phyloP scores from a whole-genome alignment of 768 basidiomycete species.

The Suillus weaverae region DNA sequence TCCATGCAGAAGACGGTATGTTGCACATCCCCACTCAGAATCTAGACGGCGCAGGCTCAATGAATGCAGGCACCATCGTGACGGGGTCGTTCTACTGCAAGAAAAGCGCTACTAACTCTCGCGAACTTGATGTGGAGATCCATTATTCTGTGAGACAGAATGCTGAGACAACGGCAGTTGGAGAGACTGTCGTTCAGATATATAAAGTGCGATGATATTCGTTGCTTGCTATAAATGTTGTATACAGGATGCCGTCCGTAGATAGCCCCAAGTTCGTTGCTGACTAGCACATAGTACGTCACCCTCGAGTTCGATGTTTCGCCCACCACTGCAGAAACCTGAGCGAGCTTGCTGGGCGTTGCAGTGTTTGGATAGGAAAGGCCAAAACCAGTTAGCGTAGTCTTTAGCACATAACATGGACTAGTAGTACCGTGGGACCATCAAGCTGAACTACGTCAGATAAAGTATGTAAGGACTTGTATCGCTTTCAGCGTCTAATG shows the following conservation, averaged over 20 bases:
- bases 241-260: neutral
- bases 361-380: no score
- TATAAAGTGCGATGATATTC: slow-evolving; percentile 65
- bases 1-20: slow-evolving; percentile 74
- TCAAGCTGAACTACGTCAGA: no score
- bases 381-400: no score
- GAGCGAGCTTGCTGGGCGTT: no score
- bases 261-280: neutral
- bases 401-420: no score
- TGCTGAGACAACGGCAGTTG: slow-evolving; percentile 25
- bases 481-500: no score
- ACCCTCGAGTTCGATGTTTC: neutral
- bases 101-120: slow-evolving; percentile 77
- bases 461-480: no score
- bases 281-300: neutral
- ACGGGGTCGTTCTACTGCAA: slow-evolving; percentile 79
- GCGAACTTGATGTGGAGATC: slow-evolving; percentile 91
- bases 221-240: neutral
- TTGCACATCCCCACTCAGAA: slow-evolving; percentile 5
- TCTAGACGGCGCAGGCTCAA: neutral
- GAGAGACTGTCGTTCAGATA: slow-evolving; percentile 66
- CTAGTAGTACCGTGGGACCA: no score
- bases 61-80: slow-evolving; percentile 62
- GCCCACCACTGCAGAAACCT: neutral
- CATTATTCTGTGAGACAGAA: slow-evolving; percentile 61